These are phyloP conservation scores for Basipetospora chlamydospora DNA, from an alignment of 2,329 filamentous ascomycete genomes.

Conservation along the genomic window DNA sequence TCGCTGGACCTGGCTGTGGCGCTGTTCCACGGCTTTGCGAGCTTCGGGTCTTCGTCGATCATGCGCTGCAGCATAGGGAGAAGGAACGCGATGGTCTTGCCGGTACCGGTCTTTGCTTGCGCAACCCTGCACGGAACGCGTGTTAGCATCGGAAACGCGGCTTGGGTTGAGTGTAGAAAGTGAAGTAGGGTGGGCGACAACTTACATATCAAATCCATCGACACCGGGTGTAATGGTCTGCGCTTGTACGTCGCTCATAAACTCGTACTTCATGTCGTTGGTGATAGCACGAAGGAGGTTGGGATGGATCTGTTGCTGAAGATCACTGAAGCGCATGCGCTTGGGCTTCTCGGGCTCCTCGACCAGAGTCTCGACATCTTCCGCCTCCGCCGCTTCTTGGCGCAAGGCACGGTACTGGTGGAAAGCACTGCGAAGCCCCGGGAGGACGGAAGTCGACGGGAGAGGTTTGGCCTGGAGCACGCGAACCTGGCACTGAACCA, in stretches of 20 bases:
- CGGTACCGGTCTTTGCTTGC: conserved; percentile 92
- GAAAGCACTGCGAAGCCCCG: conserved; percentile 6
- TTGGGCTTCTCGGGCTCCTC: conserved; percentile 9
- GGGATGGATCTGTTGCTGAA: conserved; percentile 38
- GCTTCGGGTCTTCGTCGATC: conserved; percentile 44
- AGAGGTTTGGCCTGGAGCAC: conserved; percentile 1
- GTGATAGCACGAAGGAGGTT: conserved; percentile 56
- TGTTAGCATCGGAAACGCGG: conserved; percentile 10
- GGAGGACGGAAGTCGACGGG: conserved; percentile 4
- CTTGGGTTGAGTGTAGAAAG: neutral
- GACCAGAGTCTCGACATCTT: neutral
- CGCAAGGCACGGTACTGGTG: conserved; percentile 7
- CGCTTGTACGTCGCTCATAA: conserved; percentile 86
- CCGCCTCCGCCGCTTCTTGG: conserved; percentile 7
- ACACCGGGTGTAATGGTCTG: conserved; percentile 71
- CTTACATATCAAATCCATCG: conserved; percentile 70
- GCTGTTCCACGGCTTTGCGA: conserved; percentile 32
- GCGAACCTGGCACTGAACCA: conserved; percentile 1
- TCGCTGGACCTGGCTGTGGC: conserved; percentile 32
- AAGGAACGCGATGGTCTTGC: conserved; percentile 90
- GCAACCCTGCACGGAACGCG: conserved; percentile 48
- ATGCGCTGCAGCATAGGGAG: conserved; percentile 74
- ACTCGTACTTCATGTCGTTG: conserved; percentile 56
- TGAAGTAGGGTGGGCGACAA: conserved; percentile 9
- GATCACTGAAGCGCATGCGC: conserved; percentile 28